A percentile compares a stretch with the other conserved stretches of the same genome.
These are phyloP conservation scores for Skeletonema grethae DNA, from an alignment of 108 stramenopile genomes.

Conservation along the genomic window DNA sequence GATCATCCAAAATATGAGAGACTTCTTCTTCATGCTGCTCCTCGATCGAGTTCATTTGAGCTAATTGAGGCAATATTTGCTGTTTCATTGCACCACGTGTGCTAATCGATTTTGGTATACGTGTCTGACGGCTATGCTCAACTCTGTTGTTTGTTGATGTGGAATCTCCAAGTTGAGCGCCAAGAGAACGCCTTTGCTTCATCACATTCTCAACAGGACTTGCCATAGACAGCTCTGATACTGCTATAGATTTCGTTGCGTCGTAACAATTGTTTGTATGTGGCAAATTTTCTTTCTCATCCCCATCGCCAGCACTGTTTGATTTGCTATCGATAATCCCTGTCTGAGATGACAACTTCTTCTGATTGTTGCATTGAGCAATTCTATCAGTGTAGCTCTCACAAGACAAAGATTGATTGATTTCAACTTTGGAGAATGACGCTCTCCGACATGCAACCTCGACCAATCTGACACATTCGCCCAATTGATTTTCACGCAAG, in stretches of 20 bases:
- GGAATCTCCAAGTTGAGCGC: too few species aligned
- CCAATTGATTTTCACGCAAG: background rate
- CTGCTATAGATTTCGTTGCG: background rate
- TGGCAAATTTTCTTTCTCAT: background rate
- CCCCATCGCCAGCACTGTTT: background rate
- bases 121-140: too few species aligned
- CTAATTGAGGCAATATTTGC: background rate
- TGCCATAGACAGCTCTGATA: too few species aligned
- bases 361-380: background rate
- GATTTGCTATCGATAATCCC: background rate
- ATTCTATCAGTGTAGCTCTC: slow-evolving; percentile 1
- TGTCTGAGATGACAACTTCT: background rate
- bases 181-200: too few species aligned
- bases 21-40: background rate
- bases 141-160: too few species aligned
- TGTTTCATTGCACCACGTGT: background rate
- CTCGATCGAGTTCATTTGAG: background rate
- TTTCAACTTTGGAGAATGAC: background rate
- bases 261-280: background rate
- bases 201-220: too few species aligned
- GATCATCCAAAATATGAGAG: background rate
- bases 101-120: too few species aligned
- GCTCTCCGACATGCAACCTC: background rate
- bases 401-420: background rate
- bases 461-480: background rate